phyloP scores from a whole-genome alignment of 768 basidiomycete species.

The Xerocomellus amylosporus region DNA sequence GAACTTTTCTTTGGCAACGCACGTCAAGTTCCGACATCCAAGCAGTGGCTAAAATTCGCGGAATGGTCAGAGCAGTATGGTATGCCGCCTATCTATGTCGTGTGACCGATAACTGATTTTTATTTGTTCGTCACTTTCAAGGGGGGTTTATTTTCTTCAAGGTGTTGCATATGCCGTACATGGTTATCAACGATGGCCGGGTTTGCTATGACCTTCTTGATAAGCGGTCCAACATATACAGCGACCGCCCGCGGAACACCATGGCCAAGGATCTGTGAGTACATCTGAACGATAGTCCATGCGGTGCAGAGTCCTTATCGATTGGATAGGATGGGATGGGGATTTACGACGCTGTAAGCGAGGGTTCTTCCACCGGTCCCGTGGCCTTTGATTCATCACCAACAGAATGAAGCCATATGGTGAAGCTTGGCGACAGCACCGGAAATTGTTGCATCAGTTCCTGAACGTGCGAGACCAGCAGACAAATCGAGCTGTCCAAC shows the following conservation, averaged over 20 bases:
- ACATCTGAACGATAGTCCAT: not conserved
- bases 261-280: conserved; percentile 6
- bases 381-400: not conserved
- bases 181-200: conserved; percentile 1
- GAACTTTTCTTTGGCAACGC: conserved; percentile 4
- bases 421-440: not conserved
- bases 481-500: not conserved
- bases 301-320: not conserved
- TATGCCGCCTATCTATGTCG: not conserved
- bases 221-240: conserved; percentile 5
- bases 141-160: conserved; percentile 3
- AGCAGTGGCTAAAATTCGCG: conserved; percentile 3
- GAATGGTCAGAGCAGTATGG: conserved; percentile 3
- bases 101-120: not conserved
- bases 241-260: conserved; percentile 1
- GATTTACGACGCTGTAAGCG: conserved; percentile 3
- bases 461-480: not conserved
- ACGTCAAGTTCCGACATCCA: conserved; percentile 1
- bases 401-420: not conserved
- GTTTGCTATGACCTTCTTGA: conserved; percentile 1
- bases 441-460: not conserved
- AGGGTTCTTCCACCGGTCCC: not conserved
- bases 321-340: not conserved
- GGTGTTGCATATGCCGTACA: conserved; percentile 3
- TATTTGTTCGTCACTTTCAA: not conserved